A percentile compares a stretch with the other conserved stretches of the same genome.
These are phyloP conservation scores for Clavispora santaluciae DNA, from an alignment of 805 yeast species.

Conservation along the genomic window DNA sequence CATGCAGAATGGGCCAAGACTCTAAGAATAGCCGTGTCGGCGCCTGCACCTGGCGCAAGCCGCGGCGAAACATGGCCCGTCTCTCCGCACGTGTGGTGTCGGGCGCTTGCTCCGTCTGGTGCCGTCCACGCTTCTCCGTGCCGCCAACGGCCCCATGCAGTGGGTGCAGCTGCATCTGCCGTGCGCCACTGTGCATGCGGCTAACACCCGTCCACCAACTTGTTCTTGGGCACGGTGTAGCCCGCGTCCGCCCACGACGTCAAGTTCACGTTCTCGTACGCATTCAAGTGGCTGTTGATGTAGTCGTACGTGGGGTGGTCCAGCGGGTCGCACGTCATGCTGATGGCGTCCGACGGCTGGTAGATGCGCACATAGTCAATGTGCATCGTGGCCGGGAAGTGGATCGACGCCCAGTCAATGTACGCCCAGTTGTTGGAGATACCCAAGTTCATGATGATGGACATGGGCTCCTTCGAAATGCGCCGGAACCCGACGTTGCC, in stretches of 20 bases:
- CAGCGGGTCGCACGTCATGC: slow-evolving; percentile 78
- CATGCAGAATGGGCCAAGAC: slow-evolving; percentile 1
- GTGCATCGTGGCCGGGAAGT: slow-evolving; percentile 72
- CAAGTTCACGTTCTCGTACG: slow-evolving; percentile 63
- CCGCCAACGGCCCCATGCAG: too few species aligned
- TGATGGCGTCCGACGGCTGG: slow-evolving; percentile 64
- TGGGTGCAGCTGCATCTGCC: too few species aligned
- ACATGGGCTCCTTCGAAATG: slow-evolving; percentile 89
- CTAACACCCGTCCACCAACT: slow-evolving; percentile 11
- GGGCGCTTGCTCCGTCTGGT: too few species aligned
- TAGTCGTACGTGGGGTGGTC: slow-evolving; percentile 85
- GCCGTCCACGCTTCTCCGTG: too few species aligned
- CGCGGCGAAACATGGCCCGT: not conserved
- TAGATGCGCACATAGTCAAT: slow-evolving; percentile 89
- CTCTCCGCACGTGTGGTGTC: too few species aligned
- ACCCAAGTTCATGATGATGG: slow-evolving; percentile 82
- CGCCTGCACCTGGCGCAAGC: not conserved
- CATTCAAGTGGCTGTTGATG: slow-evolving; percentile 62
- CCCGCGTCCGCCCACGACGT: slow-evolving; percentile 80
- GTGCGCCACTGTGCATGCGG: too few species aligned
- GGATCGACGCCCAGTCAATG: slow-evolving; percentile 79
- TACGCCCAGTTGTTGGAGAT: slow-evolving; percentile 90
- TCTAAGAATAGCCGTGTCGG: not conserved
- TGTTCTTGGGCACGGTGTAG: slow-evolving; percentile 42
- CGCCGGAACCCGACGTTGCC: slow-evolving; percentile 86